Conservation (phyloP, 441 rosid species). For the Erysimum cheiri region DNA sequence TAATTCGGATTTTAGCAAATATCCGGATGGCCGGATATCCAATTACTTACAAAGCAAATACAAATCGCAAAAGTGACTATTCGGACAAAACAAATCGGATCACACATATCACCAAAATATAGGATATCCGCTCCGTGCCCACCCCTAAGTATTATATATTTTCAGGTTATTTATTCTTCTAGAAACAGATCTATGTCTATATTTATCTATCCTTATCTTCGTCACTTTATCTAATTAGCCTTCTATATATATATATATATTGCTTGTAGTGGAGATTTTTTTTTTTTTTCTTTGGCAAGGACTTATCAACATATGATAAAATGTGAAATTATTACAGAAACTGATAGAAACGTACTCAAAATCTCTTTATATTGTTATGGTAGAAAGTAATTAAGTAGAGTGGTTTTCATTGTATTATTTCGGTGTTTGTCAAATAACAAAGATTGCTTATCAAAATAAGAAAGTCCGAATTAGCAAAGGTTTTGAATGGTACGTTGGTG, state of each 20-base stretch:
- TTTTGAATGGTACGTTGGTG: constrained; percentile 7
- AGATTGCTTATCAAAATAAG: not conserved
- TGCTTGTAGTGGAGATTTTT: too few species aligned
- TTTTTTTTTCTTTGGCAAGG: too few species aligned
- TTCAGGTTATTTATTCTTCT: constrained; percentile 24
- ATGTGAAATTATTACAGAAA: constrained; percentile 12
- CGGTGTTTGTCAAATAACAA: not conserved
- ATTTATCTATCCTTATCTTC: constrained; percentile 28
- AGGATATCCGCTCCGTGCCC: too few species aligned
- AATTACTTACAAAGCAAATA: too few species aligned
- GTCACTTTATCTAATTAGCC: constrained; percentile 24
- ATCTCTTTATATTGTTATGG: constrained; percentile 7
- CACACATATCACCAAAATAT: too few species aligned
- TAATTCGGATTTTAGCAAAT: too few species aligned
- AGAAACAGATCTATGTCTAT: constrained; percentile 25
- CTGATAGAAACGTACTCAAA: constrained; percentile 17
- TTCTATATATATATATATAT: not conserved
- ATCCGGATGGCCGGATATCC: too few species aligned
- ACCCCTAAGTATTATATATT: not conserved
- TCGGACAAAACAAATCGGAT: too few species aligned
- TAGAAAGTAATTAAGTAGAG: constrained; percentile 9
- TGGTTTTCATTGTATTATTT: not conserved
- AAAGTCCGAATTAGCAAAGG: not conserved
- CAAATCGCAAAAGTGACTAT: too few species aligned
- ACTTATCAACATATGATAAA: constrained; percentile 6